phyloP scores from a whole-genome alignment of 176 grass and related monocot genomes.

The Tillandsia leiboldiana region DNA sequence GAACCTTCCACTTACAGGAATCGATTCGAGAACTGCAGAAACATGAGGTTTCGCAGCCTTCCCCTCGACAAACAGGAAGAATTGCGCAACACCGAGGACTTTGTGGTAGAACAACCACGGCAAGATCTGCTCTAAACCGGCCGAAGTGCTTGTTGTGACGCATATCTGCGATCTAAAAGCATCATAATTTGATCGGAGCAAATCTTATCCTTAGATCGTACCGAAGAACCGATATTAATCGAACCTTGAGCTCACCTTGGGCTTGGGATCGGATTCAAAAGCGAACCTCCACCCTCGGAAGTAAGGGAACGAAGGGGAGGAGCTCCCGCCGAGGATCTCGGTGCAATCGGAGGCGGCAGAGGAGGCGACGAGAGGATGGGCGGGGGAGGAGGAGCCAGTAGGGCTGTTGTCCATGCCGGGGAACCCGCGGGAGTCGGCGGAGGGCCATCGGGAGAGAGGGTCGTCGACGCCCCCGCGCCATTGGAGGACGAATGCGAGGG shows the following conservation, averaged over 20 bases:
- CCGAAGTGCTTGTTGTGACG: conserved; percentile 76
- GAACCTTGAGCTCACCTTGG: conserved; percentile 45
- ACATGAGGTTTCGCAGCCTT: conserved; percentile 70
- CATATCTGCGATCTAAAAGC: conserved; percentile 37
- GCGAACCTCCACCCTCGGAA: conserved; percentile 63
- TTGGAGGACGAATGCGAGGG: conserved; percentile 67
- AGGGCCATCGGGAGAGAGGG: conserved; percentile 48
- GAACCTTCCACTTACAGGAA: conserved; percentile 38
- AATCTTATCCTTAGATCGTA: neutral
- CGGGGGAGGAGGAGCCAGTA: conserved; percentile 18
- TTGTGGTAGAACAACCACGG: conserved; percentile 97
- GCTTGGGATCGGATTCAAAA: conserved; percentile 38
- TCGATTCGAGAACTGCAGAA: conserved; percentile 70
- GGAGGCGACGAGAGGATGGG: conserved; percentile 9
- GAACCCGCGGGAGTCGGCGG: conserved; percentile 25
- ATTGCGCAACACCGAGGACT: conserved; percentile 67
- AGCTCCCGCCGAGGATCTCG: conserved; percentile 26
- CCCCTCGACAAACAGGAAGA: conserved; percentile 89
- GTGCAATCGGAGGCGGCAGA: conserved; percentile 24
- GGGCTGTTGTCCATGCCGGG: conserved; percentile 46
- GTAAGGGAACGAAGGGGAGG: conserved; percentile 61
- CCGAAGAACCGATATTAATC: conserved; percentile 12
- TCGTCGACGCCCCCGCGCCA: conserved; percentile 85
- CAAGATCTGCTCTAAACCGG: conserved; percentile 81
- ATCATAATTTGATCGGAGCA: neutral